Percentiles rank a stretch among this genome's conserved stretches.
phyloP scores from a whole-genome alignment of 2,329 filamentous ascomycete genomes.

The Talaromyces sp. region DNA sequence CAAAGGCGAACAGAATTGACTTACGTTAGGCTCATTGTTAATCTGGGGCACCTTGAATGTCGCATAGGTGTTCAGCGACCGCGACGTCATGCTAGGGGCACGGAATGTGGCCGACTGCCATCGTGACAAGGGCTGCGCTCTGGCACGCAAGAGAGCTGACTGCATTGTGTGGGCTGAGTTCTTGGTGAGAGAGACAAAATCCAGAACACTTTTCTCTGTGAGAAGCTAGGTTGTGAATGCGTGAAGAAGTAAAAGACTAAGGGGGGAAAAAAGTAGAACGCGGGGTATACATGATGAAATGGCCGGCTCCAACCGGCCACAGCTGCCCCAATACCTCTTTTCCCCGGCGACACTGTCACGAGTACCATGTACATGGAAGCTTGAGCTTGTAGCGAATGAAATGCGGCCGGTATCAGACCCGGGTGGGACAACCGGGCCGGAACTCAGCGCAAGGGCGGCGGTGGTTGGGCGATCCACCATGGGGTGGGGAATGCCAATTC shows the following conservation, averaged over 20 bases:
- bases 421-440: conserved; percentile 24
- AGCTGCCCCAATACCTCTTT: conserved; percentile 6
- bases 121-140: conserved; percentile 28
- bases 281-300: conserved; percentile 31
- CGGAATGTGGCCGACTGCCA: conserved; percentile 22
- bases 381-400: conserved; percentile 8
- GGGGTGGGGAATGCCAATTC: background rate
- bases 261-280: conserved; percentile 19
- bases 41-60: conserved; percentile 86
- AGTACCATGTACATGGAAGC: conserved; percentile 1
- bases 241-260: conserved; percentile 6
- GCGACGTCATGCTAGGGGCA: conserved; percentile 24
- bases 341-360: background rate
- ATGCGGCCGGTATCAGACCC: conserved; percentile 10
- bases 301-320: conserved; percentile 24
- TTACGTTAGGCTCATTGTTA: conserved; percentile 92
- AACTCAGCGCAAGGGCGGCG: background rate
- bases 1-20: conserved; percentile 33
- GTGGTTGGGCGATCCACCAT: background rate
- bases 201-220: background rate
- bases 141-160: conserved; percentile 31
- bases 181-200: conserved; percentile 4
- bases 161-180: conserved; percentile 26
- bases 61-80: conserved; percentile 64
- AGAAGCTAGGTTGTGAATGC: background rate